Base-by-base conservation (phyloP, 352 stramenopile genomes). In the Globisporangium yorkense region DNA sequence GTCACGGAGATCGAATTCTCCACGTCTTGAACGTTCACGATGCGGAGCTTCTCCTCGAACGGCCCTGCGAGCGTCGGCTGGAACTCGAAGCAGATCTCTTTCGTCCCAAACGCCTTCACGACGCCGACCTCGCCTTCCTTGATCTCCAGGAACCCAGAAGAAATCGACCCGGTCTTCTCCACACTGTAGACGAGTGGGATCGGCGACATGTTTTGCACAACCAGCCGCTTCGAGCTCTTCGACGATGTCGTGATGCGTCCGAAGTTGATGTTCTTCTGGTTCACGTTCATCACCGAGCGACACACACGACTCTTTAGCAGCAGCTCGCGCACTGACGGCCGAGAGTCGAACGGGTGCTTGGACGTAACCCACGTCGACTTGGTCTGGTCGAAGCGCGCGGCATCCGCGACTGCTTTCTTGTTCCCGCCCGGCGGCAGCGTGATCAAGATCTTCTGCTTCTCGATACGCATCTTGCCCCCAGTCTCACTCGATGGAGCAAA, bases 181-280 rank as follows among this genome's bases (percentile, higher is more conserved):
- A 94, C 83, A 55, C 71, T 91, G 56, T 94, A 96, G 15, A 94
- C 74, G 16, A 96, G 59, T 10, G 84, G 85, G 15, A 91, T 88
- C 12, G 84, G 75, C 20, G 84, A 93, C 79, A 89, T 92, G 49
- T 96, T 96, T 54, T 92, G 84, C 15, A 96, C 83, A 29, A 94
- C 61, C 24, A 96, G 63, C 39, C 80, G 82, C 59, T 96, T 96
- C 3, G 83, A 92, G 54, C 84, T 94, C 61, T 89, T 92, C 7
- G 80, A 88, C 15, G 82, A 93, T 15, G 86, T 81, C 29, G 87
- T 76, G 49, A 96, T 96, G 15, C 87, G 80, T 1, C 87, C 87
- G 57, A 96, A 96, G 62, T 96, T 96, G 62, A 96, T 96, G 58
- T 96, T 96, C 57, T 96, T 96, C 66, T 96, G 87, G 56, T 96